These are phyloP conservation scores for Cordyceps militaris DNA, from an alignment of 2,329 filamentous ascomycete species.

Conservation along the genomic window DNA sequence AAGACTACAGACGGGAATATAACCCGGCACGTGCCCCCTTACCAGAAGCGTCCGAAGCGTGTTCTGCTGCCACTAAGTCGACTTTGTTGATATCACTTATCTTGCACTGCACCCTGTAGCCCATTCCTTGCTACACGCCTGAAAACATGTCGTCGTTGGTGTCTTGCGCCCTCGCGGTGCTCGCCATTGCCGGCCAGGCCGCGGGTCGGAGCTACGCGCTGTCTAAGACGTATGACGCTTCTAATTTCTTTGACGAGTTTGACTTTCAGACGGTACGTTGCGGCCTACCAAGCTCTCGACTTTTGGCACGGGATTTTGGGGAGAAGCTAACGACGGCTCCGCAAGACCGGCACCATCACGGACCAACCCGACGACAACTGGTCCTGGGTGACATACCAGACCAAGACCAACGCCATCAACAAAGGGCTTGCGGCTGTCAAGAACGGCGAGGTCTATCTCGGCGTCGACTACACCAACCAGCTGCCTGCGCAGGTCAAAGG, in stretches of 20 bases:
- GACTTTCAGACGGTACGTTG: conserved; percentile 27
- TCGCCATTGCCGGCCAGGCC: conserved; percentile 10
- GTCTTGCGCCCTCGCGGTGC: background rate
- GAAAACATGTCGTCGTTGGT: background rate
- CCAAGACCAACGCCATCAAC: conserved; percentile 21
- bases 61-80: background rate
- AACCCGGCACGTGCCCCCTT: background rate
- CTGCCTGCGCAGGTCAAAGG: background rate
- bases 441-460: conserved; percentile 26
- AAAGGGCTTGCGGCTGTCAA: conserved; percentile 24
- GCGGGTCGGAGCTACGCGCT: conserved; percentile 14
- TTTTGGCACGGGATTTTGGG: background rate
- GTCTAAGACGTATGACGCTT: conserved; percentile 16
- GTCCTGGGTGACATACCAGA: conserved; percentile 52
- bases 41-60: background rate
- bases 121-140: background rate
- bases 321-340: background rate
- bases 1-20: background rate
- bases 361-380: conserved; percentile 47
- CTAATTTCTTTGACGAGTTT: conserved; percentile 36
- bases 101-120: background rate
- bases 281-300: background rate
- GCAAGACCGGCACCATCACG: conserved; percentile 15
- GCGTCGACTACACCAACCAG: conserved; percentile 22
- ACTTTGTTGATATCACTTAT: background rate